A percentile compares a stretch with the other conserved stretches of the same genome.
These are phyloP conservation scores for Chernovozyma aurita DNA, from an alignment of 1,139 yeast genomes.

Conservation along the genomic window DNA sequence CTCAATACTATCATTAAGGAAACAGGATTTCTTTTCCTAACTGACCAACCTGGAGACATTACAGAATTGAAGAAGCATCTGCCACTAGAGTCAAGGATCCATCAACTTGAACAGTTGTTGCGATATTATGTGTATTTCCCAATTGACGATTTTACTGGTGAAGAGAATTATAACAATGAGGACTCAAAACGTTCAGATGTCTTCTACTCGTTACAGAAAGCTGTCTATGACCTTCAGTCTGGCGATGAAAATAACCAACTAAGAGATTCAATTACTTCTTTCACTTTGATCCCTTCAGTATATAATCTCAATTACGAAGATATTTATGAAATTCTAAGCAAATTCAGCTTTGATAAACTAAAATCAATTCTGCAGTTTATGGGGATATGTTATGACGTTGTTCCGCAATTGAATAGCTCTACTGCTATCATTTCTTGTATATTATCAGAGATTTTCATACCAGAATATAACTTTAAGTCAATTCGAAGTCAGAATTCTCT, in stretches of 20 bases:
- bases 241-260: neutral
- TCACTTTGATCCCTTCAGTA: constrained; percentile 8
- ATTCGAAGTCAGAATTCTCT: neutral
- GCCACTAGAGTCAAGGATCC: neutral
- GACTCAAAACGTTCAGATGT: neutral
- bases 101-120: constrained; percentile 8
- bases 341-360: neutral
- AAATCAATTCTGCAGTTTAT: neutral
- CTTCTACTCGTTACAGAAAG: constrained; percentile 8
- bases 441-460: neutral
- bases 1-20: constrained; percentile 27
- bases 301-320: constrained; percentile 3
- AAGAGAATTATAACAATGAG: neutral
- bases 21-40: constrained; percentile 12
- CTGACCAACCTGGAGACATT: neutral
- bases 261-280: neutral
- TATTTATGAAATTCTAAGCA: neutral
- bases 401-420: neutral
- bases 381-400: neutral
- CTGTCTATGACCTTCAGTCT: constrained; percentile 3
- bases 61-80: neutral
- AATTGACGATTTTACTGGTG: constrained; percentile 39
- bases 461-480: neutral
- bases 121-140: constrained; percentile 31
- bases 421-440: neutral